Conservation (phyloP, 1,139 yeast genomes). For the Lodderomyces margitis region DNA sequence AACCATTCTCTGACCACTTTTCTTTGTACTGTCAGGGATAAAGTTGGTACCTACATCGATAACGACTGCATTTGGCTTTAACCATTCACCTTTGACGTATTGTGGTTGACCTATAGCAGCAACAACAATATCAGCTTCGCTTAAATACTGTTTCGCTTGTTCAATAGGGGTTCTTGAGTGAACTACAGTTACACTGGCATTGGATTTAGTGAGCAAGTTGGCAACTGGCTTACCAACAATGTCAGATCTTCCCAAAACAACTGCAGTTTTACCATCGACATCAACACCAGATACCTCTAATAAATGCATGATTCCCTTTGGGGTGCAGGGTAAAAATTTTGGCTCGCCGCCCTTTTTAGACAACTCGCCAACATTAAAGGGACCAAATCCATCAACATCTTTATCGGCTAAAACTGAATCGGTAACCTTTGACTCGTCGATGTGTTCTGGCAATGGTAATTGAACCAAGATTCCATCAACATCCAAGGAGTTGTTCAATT, state of each 20-base stretch:
- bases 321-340: slow-evolving; percentile 89
- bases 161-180: slow-evolving; percentile 69
- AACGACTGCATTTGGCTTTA: slow-evolving; percentile 79
- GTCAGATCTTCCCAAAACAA: slow-evolving; percentile 93
- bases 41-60: slow-evolving; percentile 97
- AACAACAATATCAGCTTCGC: slow-evolving; percentile 83
- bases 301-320: slow-evolving; percentile 86
- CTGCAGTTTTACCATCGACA: slow-evolving; percentile 80
- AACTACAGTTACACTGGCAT: slow-evolving; percentile 81
- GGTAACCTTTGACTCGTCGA: slow-evolving; percentile 78
- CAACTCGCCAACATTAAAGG: slow-evolving; percentile 86
- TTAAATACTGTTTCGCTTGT: slow-evolving; percentile 58
- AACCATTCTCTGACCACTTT: slow-evolving; percentile 81
- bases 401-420: slow-evolving; percentile 72
- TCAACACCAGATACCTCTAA: slow-evolving; percentile 61
- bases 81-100: slow-evolving; percentile 86
- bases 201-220: slow-evolving; percentile 69
- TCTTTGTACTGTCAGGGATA: slow-evolving; percentile 69
- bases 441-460: slow-evolving; percentile 81
- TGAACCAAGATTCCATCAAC: slow-evolving; percentile 92
- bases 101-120: slow-evolving; percentile 88
- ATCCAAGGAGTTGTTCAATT: slow-evolving; percentile 61
- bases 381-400: slow-evolving; percentile 97
- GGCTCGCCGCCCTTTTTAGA: slow-evolving; percentile 89
- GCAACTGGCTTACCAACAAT: slow-evolving; percentile 96